phyloP scores from a whole-genome alignment of 768 basidiomycete species.

The Gyrodon lividus region DNA sequence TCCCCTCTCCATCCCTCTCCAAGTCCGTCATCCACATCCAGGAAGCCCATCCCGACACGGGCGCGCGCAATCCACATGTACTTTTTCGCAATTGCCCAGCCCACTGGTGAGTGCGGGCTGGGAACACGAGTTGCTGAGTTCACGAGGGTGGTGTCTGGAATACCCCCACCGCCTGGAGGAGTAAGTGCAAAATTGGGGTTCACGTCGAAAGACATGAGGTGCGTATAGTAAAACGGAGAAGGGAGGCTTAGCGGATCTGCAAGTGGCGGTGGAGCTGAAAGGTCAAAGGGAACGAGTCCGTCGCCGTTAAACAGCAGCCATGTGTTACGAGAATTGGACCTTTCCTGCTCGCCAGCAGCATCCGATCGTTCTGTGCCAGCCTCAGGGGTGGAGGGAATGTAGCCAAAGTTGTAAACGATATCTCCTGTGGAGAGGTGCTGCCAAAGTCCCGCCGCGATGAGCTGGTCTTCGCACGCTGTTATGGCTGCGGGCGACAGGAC shows the following conservation, averaged over 20 bases:
- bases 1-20: slow-evolving; percentile 75
- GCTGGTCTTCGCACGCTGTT: slow-evolving; percentile 63
- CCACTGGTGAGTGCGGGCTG: slow-evolving; percentile 61
- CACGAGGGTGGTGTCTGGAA: slow-evolving; percentile 50
- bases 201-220: slow-evolving; percentile 48
- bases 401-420: slow-evolving; percentile 78
- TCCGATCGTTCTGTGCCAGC: slow-evolving; percentile 25
- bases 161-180: slow-evolving; percentile 30
- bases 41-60: slow-evolving; percentile 36
- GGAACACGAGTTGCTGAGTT: slow-evolving; percentile 38
- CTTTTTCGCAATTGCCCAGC: slow-evolving; percentile 57
- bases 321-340: slow-evolving; percentile 30
- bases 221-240: slow-evolving; percentile 74
- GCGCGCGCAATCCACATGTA: slow-evolving; percentile 66
- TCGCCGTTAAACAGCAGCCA: slow-evolving; percentile 80
- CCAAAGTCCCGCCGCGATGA: slow-evolving; percentile 70
- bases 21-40: slow-evolving; percentile 38
- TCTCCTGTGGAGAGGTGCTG: slow-evolving; percentile 74
- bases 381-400: slow-evolving; percentile 49
- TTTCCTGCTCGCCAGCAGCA: slow-evolving; percentile 15
- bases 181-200: slow-evolving; percentile 28
- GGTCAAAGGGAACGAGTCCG: slow-evolving; percentile 57
- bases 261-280: slow-evolving; percentile 51
- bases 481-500: slow-evolving; percentile 46
- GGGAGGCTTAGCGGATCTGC: slow-evolving; percentile 61